Evolutionary conservation across 2,329 filamentous ascomycete genomes (phyloP).

Genomic region (Ceratocystis harringtonii): DNA sequence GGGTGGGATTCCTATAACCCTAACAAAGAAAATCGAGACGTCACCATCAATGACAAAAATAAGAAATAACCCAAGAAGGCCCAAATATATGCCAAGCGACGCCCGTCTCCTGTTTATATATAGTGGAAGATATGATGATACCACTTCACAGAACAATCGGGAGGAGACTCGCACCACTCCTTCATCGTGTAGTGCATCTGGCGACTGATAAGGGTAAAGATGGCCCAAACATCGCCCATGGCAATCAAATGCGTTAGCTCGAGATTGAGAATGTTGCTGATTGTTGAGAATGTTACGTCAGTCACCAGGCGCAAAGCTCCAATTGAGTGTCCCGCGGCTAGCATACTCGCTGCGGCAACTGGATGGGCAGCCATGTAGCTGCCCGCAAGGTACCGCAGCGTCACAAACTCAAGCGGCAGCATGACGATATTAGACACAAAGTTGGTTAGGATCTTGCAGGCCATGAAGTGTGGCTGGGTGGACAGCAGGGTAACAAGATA

Average conservation of each 20-base stretch:
- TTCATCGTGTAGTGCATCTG: constrained; percentile 13
- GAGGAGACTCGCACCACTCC: constrained; percentile 12
- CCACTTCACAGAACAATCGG: not conserved
- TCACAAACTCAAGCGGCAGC: constrained; percentile 33
- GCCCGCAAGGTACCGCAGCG: constrained; percentile 32
- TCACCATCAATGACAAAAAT: not conserved
- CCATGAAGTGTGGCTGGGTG: constrained; percentile 33
- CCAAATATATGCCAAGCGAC: not conserved
- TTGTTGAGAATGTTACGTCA: constrained; percentile 2
- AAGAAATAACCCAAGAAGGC: not conserved
- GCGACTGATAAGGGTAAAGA: constrained; percentile 10
- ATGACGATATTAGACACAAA: constrained; percentile 30
- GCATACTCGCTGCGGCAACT: constrained; percentile 23
- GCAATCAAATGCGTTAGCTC: constrained; percentile 20
- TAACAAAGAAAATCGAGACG: not conserved
- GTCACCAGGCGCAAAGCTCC: constrained; percentile 19
- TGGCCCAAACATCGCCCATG: constrained; percentile 14
- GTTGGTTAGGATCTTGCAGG: constrained; percentile 33
- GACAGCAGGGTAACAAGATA: constrained; percentile 38
- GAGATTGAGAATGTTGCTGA: constrained; percentile 27
- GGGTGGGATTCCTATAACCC: not conserved
- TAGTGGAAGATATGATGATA: not conserved
- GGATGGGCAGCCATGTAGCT: constrained; percentile 25
- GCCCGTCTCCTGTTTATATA: not conserved
- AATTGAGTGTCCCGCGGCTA: not conserved